Evolutionary conservation across 179 eudicot species (phyloP).

Genomic region (Camellia oleifera): DNA sequence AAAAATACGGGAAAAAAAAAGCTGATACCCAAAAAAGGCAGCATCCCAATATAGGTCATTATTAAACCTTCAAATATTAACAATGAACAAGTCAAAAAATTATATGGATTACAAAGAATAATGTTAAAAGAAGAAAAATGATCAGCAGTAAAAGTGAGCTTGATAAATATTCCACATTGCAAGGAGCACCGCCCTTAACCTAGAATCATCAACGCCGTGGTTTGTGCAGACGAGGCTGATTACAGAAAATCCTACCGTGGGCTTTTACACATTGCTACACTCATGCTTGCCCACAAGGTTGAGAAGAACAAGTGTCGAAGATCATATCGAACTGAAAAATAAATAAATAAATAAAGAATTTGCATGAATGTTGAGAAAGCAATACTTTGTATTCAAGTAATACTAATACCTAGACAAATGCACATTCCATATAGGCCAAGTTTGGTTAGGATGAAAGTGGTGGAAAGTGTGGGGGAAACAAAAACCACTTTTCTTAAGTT

Average conservation of each 20-base stretch:
- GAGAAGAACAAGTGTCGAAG: slow-evolving; percentile 64
- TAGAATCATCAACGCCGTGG: slow-evolving; percentile 39
- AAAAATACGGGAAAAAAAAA: neutral
- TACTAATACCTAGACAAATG: neutral
- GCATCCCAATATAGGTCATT: neutral
- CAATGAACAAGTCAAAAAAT: slow-evolving; percentile 9
- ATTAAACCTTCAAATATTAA: neutral
- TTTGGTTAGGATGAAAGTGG: no score
- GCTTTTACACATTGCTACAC: slow-evolving; percentile 70
- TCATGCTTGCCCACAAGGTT: slow-evolving; percentile 79
- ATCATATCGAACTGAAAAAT: slow-evolving; percentile 54
- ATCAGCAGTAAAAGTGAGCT: neutral
- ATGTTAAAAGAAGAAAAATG: neutral
- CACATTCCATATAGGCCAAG: neutral
- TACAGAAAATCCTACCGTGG: slow-evolving; percentile 88
- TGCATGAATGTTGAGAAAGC: neutral
- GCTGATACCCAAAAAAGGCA: neutral
- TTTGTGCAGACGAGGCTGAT: slow-evolving; percentile 76
- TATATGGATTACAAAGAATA: slow-evolving; percentile 1
- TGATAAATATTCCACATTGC: neutral
- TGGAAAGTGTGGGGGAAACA: no score
- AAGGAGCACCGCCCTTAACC: neutral
- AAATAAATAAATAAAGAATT: neutral
- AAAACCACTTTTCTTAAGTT: no score
- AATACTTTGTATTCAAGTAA: neutral